Percentiles rank a stretch among this genome's conserved stretches.
Evolutionary conservation across 371 early-diverging fungal genomes (phyloP).

Genomic region (Saksenaea vasiformis): DNA sequence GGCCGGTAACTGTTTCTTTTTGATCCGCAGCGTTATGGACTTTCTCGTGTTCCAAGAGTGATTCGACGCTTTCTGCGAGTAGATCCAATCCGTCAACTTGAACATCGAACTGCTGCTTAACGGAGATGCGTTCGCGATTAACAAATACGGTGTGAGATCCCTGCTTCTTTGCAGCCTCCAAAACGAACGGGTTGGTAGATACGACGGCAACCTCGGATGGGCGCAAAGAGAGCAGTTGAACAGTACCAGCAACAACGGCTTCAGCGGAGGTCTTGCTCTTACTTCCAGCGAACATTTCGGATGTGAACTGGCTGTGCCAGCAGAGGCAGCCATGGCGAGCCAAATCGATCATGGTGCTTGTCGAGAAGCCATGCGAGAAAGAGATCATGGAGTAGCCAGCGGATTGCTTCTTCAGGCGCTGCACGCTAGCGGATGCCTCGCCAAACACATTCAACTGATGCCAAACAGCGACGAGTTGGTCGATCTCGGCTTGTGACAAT

Average conservation of each 20-base stretch:
- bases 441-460: conserved; percentile 27
- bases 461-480: conserved; percentile 31
- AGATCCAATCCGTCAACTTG: conserved; percentile 39
- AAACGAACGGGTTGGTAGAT: conserved; percentile 33
- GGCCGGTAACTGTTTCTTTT: conserved; percentile 6
- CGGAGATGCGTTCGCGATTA: conserved; percentile 15
- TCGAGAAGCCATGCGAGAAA: conserved; percentile 36
- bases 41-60: conserved; percentile 35
- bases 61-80: conserved; percentile 46
- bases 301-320: conserved; percentile 48
- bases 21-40: neutral
- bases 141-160: conserved; percentile 39
- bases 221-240: conserved; percentile 29
- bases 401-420: conserved; percentile 34
- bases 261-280: conserved; percentile 12
- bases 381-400: conserved; percentile 29
- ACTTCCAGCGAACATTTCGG: conserved; percentile 36
- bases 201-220: conserved; percentile 39
- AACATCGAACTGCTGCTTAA: conserved; percentile 24
- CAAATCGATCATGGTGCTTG: conserved; percentile 40
- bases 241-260: conserved; percentile 23
- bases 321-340: conserved; percentile 43
- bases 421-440: conserved; percentile 34
- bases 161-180: conserved; percentile 30
- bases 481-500: conserved; percentile 27